These are phyloP conservation scores for Escovopsis sp. DNA, from an alignment of 2,329 filamentous ascomycete genomes.

Conservation along the genomic window DNA sequence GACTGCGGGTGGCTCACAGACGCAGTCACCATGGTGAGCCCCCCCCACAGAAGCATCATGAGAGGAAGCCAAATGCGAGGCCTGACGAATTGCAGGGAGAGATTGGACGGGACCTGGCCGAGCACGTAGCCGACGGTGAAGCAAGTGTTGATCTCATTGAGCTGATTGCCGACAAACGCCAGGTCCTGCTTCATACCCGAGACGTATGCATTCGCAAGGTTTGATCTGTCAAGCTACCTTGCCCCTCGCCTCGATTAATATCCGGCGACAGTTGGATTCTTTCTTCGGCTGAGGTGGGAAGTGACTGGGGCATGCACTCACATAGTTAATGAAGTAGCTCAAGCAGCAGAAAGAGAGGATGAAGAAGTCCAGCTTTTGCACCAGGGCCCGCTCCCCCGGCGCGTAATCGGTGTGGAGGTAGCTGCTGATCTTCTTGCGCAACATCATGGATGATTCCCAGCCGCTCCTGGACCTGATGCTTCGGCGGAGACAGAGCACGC, in stretches of 20 bases:
- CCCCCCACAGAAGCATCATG: slow-evolving; percentile 50
- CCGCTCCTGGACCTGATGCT: too few relatives aligned
- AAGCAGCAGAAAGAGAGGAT: slow-evolving; percentile 49
- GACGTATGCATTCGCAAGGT: slow-evolving; percentile 25
- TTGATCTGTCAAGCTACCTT: slow-evolving; percentile 21
- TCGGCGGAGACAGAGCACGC: too few relatives aligned
- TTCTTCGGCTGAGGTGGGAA: not conserved
- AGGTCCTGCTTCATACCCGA: slow-evolving; percentile 32
- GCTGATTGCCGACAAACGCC: slow-evolving; percentile 28
- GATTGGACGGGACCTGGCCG: slow-evolving; percentile 45
- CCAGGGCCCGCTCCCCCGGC: slow-evolving; percentile 27
- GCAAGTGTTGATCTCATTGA: slow-evolving; percentile 22
- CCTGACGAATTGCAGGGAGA: slow-evolving; percentile 46
- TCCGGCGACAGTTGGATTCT: not conserved
- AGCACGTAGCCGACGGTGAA: slow-evolving; percentile 27
- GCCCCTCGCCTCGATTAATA: too few relatives aligned
- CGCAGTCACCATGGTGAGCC: slow-evolving; percentile 41
- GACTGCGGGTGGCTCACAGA: slow-evolving; percentile 21
- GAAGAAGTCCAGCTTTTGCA: slow-evolving; percentile 48
- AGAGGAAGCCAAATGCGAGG: slow-evolving; percentile 48
- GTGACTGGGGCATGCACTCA: slow-evolving; percentile 11
- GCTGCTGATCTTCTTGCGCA: slow-evolving; percentile 10
- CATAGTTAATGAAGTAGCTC: slow-evolving; percentile 39
- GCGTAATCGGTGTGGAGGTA: slow-evolving; percentile 20
- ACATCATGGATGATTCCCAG: slow-evolving; percentile 1